phyloP scores from a whole-genome alignment of 768 basidiomycete species.

The Exsudoporus frostii region DNA sequence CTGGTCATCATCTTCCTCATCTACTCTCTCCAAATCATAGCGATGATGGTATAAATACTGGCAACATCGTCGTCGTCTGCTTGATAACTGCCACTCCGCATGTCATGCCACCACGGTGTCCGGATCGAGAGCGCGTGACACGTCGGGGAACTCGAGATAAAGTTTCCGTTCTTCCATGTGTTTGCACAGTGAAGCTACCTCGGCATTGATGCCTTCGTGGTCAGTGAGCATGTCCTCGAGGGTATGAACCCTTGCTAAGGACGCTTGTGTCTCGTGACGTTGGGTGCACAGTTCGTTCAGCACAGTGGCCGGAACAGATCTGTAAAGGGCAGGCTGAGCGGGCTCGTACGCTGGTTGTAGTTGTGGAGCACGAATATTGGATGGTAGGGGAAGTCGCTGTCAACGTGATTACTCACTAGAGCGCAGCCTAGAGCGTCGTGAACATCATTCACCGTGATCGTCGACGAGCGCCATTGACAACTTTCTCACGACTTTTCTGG shows the following conservation, averaged over 20 bases:
- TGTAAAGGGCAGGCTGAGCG: constrained; percentile 26
- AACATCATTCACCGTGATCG: constrained; percentile 82
- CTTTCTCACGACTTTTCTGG: constrained; percentile 95
- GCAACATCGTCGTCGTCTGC: constrained; percentile 68
- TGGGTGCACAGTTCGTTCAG: constrained; percentile 75
- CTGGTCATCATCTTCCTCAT: constrained; percentile 72
- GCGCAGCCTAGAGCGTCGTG: constrained; percentile 87
- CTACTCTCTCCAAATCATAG: constrained; percentile 67
- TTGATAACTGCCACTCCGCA: too few relatives aligned
- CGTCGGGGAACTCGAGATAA: too few relatives aligned
- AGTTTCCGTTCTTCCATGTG: too few relatives aligned
- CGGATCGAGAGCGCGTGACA: too few relatives aligned
- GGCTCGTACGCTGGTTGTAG: constrained; percentile 21
- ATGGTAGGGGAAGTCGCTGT: constrained; percentile 26
- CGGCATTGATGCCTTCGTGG: too few relatives aligned
- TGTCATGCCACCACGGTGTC: too few relatives aligned
- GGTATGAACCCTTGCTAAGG: too few relatives aligned
- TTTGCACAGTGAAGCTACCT: too few relatives aligned
- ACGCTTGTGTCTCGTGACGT: constrained; percentile 78
- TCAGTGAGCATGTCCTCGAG: too few relatives aligned
- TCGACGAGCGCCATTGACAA: constrained; percentile 73
- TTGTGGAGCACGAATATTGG: constrained; percentile 47
- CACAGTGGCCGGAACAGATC: constrained; percentile 22
- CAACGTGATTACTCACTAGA: constrained; percentile 48
- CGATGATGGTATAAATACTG: constrained; percentile 69